These are phyloP conservation scores for Lipomyces orientalis DNA, from an alignment of 805 yeast genomes.

Conservation along the genomic window DNA sequence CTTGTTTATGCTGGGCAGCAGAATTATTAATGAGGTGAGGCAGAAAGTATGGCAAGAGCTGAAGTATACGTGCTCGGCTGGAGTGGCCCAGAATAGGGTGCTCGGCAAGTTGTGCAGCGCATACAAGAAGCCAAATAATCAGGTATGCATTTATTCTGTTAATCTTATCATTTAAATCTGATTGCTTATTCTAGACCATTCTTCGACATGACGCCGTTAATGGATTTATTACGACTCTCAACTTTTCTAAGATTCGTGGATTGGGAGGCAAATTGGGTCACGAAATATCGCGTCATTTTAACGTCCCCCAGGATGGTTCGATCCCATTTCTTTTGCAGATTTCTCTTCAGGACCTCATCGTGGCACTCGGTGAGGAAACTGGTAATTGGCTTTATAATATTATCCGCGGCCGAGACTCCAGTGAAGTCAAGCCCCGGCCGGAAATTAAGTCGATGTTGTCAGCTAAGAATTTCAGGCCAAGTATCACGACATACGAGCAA, in stretches of 20 bases:
- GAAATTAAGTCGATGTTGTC: slow-evolving; percentile 87
- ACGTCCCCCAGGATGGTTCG: slow-evolving; percentile 55
- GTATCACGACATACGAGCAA: slow-evolving; percentile 60
- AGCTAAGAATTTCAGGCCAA: slow-evolving; percentile 71
- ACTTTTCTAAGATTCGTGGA: slow-evolving; percentile 80
- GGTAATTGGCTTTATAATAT: slow-evolving; percentile 64
- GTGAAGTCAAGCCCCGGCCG: slow-evolving; percentile 62
- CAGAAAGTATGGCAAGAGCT: slow-evolving; percentile 56
- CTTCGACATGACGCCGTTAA: slow-evolving; percentile 57
- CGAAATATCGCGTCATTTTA: slow-evolving; percentile 55
- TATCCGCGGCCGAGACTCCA: slow-evolving; percentile 65
- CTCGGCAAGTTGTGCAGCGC: slow-evolving; percentile 89
- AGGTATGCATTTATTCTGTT: background rate
- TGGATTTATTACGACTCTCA: slow-evolving; percentile 63
- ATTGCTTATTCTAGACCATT: slow-evolving; percentile 57
- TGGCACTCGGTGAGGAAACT: slow-evolving; percentile 52
- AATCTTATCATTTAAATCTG: background rate
- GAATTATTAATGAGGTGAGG: slow-evolving; percentile 61
- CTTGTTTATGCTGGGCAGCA: slow-evolving; percentile 68
- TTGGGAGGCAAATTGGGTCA: slow-evolving; percentile 91
- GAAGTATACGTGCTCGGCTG: slow-evolving; percentile 89
- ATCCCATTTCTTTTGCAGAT: slow-evolving; percentile 60
- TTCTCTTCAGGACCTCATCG: slow-evolving; percentile 48
- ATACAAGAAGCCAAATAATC: slow-evolving; percentile 81
- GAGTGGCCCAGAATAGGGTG: slow-evolving; percentile 75